Evolutionary conservation across 2,329 filamentous ascomycete genomes (phyloP), one percentile per base, ranked within the genome.

Genomic region (Aspergillus sp.): DNA sequence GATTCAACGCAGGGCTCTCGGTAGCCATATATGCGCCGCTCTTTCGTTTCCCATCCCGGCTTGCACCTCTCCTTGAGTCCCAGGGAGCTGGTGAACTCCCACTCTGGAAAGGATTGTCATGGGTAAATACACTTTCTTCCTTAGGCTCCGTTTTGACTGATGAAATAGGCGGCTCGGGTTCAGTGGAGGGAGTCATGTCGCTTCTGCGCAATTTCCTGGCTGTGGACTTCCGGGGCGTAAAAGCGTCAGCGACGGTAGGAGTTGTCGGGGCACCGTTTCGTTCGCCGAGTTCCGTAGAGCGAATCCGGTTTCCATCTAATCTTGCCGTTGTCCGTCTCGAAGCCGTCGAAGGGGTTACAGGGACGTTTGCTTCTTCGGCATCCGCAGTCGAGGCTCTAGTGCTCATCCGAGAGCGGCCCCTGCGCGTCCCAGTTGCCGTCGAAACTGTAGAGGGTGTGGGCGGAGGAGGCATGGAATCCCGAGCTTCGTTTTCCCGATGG

Each of bases 21-120:
- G 67, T 64, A 26, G 73, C 75, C 71, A 80, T 56, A 72, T 80
- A 54, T 72, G 83, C 64, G 64, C 73, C 65, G 10, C 84, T 87
- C 60, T 80, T 83, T 51, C 85, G 77, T 66, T 84, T 75, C 75
- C 45, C 20, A 39, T 57, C 56, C 26, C 49, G 45, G 49, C 39
- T 54, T 10, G 39, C 57, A 54, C 46, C 50, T 20, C 54, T 47
- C 18, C 67, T 68, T 7, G 64, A 80, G 29, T 81, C 76, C 1
- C 76, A 74, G n/a, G 78, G 72, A 6, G 83, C 76, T 1, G 91
- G 88, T 10, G 91, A 89, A 74, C 88, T 90, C 46, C 92, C 90
- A 71, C 90, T 91, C 74, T 98, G 94, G 72, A 98, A 98, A 0
- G 94, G 93, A 69, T 98, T 98, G 56, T 97, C 92, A 66, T 88